These are phyloP conservation scores for Pterulicium gracile DNA, from an alignment of 1,284 basidiomycete species.

Conservation along the genomic window DNA sequence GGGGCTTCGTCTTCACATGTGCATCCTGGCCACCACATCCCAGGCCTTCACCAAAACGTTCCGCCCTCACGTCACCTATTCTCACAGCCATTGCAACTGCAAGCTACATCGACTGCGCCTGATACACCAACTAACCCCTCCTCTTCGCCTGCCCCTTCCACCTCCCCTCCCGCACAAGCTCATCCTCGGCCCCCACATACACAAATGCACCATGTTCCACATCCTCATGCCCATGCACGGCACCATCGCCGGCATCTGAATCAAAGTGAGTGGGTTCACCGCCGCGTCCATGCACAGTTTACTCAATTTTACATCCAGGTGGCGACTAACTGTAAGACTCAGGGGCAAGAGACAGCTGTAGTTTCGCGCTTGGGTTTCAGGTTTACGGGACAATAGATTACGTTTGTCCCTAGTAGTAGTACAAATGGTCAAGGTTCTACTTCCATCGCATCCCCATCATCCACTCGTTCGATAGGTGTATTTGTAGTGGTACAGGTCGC, in stretches of 20 bases:
- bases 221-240: background rate
- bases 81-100: background rate
- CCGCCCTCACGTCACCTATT: background rate
- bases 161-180: background rate
- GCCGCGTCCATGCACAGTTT: no score
- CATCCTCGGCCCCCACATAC: background rate
- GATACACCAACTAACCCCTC: background rate
- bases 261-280: no score
- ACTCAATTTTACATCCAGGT: background rate
- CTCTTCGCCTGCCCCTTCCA: background rate
- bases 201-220: background rate
- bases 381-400: background rate
- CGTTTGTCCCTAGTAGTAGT: background rate
- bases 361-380: background rate
- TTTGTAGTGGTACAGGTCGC: background rate
- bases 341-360: background rate
- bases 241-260: background rate
- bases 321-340: background rate
- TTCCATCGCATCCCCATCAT: background rate
- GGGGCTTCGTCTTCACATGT: background rate
- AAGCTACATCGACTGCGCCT: background rate
- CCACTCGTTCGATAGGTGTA: background rate
- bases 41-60: background rate
- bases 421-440: no score
- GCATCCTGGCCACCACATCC: background rate